Percentiles rank a stretch among this genome's conserved stretches.
These are phyloP conservation scores for Solanum gracilifrons DNA, from an alignment of 257 asterid species.

Conservation along the genomic window DNA sequence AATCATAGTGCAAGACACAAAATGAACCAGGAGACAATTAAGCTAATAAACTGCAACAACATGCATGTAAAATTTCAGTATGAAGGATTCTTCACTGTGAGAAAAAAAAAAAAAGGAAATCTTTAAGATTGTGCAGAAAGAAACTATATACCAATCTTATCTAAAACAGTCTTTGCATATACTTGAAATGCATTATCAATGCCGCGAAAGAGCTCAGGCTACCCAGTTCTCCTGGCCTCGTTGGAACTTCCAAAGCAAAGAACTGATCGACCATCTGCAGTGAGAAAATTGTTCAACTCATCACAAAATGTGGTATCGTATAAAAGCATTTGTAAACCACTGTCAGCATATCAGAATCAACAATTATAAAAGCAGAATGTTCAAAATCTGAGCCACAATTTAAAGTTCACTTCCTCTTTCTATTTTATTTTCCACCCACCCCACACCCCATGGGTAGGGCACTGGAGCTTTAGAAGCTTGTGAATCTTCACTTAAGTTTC, in stretches of 20 bases:
- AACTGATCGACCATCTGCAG: conserved; percentile 96
- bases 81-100: background rate
- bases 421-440: background rate
- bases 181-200: conserved; percentile 95
- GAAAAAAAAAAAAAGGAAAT: background rate
- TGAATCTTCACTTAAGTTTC: background rate
- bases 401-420: background rate
- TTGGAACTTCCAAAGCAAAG: conserved; percentile 86
- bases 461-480: background rate
- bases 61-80: background rate
- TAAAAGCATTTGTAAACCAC: background rate
- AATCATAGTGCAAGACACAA: background rate
- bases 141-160: conserved; percentile 52
- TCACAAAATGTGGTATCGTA: background rate
- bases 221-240: conserved; percentile 76
- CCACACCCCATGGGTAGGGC: background rate
- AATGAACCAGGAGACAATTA: background rate
- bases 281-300: conserved; percentile 3
- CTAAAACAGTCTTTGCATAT: conserved; percentile 58
- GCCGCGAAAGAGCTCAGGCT: conserved; percentile 86
- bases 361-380: background rate
- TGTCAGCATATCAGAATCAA: background rate
- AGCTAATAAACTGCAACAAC: background rate
- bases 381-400: background rate
- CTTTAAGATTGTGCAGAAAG: background rate